A percentile compares a stretch with the other conserved stretches of the same genome.
These are phyloP conservation scores for Beauveria sp. DNA, from an alignment of 2,329 filamentous ascomycete species.

Conservation along the genomic window DNA sequence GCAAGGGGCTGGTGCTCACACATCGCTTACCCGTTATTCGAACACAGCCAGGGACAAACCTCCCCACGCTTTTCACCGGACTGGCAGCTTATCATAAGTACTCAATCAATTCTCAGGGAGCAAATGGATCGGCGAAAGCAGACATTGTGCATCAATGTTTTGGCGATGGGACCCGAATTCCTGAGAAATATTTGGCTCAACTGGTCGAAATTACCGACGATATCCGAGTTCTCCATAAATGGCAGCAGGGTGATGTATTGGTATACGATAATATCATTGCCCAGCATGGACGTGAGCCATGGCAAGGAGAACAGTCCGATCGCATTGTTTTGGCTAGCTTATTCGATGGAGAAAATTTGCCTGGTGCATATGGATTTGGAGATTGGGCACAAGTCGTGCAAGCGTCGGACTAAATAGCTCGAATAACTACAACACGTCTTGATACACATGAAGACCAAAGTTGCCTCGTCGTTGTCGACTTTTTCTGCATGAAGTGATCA, in stretches of 20 bases:
- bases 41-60: conserved; percentile 35
- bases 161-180: conserved; percentile 39
- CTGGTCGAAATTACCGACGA: conserved; percentile 39
- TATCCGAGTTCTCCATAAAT: conserved; percentile 40
- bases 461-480: too few species aligned
- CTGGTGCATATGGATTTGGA: conserved; percentile 33
- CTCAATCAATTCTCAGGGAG: background rate
- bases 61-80: conserved; percentile 39
- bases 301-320: conserved; percentile 38
- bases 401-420: conserved; percentile 16
- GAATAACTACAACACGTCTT: too few species aligned
- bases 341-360: conserved; percentile 37
- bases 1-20: conserved; percentile 28
- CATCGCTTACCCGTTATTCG: conserved; percentile 39
- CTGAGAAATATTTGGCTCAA: conserved; percentile 34
- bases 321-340: conserved; percentile 39
- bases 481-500: too few species aligned
- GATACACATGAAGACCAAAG: too few species aligned
- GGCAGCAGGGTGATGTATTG: conserved; percentile 39
- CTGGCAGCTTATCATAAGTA: conserved; percentile 38
- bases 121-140: conserved; percentile 18
- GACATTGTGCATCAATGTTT: conserved; percentile 30
- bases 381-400: conserved; percentile 41
- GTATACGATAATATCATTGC: conserved; percentile 42
- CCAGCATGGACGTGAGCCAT: conserved; percentile 41